Percentiles rank a stretch among this genome's conserved stretches.
Conservation (phyloP, 257 asterid species). For the Nyctanthes arbortristis region DNA sequence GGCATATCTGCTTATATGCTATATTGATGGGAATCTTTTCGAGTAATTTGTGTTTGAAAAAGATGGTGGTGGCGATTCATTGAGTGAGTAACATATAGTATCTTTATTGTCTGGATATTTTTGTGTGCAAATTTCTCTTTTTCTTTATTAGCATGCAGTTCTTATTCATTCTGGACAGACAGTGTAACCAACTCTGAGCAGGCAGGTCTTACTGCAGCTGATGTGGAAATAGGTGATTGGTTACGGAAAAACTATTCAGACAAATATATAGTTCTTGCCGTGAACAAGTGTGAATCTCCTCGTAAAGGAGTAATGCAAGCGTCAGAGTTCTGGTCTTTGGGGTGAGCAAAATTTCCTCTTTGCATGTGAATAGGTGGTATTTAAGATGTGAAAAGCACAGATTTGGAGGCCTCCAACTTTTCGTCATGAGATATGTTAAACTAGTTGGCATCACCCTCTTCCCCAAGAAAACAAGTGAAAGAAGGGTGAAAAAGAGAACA, state of each 20-base stretch:
- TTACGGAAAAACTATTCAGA: constrained; percentile 83
- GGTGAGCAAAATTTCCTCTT: constrained; percentile 49
- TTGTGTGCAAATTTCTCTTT: constrained; percentile 4
- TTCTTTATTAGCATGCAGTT: constrained; percentile 16
- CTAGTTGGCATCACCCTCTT: neutral
- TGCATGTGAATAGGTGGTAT: constrained; percentile 12
- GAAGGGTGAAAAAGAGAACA: too few species aligned
- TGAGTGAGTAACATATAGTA: neutral
- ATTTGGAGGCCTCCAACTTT: neutral
- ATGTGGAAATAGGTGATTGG: constrained; percentile 91
- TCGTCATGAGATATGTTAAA: neutral
- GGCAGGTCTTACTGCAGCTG: constrained; percentile 97
- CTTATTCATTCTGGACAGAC: constrained; percentile 24
- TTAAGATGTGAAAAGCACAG: neutral
- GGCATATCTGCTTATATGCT: neutral
- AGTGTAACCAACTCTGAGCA: constrained; percentile 46
- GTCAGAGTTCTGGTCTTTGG: constrained; percentile 92
- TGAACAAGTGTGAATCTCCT: constrained; percentile 97
- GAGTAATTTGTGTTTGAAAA: neutral
- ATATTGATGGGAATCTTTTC: constrained; percentile 3
- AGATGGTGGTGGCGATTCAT: neutral
- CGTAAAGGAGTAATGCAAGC: constrained; percentile 87
- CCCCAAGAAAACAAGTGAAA: constrained; percentile 13
- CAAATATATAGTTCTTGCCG: constrained; percentile 78
- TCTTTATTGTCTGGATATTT: neutral